Base-by-base conservation (phyloP, 208 protist genomes). In the Angomonas deanei region DNA sequence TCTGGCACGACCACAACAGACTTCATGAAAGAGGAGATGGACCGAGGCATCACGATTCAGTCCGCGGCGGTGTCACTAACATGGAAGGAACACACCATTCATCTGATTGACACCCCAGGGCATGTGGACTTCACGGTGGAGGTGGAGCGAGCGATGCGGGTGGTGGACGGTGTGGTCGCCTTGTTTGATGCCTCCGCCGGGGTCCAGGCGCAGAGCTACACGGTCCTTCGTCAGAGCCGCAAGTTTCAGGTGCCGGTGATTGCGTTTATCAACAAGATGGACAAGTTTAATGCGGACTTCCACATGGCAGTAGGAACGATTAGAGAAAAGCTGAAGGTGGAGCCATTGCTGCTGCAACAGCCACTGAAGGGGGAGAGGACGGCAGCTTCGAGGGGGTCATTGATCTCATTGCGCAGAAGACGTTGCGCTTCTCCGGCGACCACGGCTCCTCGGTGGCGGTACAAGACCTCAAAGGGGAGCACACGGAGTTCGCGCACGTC, bases 121-220 rank as follows among this genome's bases (percentile, higher is more conserved):
- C 97, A 98, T 74, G 93, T 98, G 11, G 97, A 99, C 74, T 99
- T 99, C 59, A 98, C 94, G 17, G 84, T 98, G 32, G 97, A 99
- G 70, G 97, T 99, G 48, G 97, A 99, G 80, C 82, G 97, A 17
- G 80, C 91, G 26, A 80, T 98, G 74, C 90, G 97, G 2, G 96
- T 99, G n/a, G 85, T 98, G 33, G 97, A 99, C 70, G 97, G 97
- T 17, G 94, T 96, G 5, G 95, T 99, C 3, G 91, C 93, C 1
- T 78, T 99, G 21, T 97, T 99, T 56, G 97, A 98, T 65, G 97
- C 82, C 26, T 96, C 97, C 1, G 91, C 89, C 1, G 97, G 97
- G 11, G 96, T 98, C 49, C 96, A 98, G 75, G 87, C 88, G 47
- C 88, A 97, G 75, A 95, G 86, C 72, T 86, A 94, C 72, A 93